These are phyloP conservation scores for Cladosporium velox DNA, from an alignment of 2,329 filamentous ascomycete genomes.

Conservation along the genomic window DNA sequence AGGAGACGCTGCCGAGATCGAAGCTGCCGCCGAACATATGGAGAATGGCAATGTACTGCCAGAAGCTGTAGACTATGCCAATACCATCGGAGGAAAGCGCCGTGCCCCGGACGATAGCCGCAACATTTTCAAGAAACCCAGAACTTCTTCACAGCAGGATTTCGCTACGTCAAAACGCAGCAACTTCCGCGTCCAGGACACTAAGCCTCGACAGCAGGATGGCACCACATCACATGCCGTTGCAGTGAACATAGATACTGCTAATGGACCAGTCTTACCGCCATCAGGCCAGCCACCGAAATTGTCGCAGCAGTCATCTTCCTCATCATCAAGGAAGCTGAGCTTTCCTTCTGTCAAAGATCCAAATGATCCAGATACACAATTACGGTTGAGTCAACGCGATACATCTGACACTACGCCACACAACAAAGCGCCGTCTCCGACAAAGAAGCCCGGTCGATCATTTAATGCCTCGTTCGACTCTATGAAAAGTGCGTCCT, in stretches of 20 bases:
- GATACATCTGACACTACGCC: not conserved
- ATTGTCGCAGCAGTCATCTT: conserved; percentile 34
- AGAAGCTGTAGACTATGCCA: conserved; percentile 17
- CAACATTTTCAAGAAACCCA: not conserved
- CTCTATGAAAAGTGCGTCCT: not conserved
- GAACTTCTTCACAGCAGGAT: not conserved
- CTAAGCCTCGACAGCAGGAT: conserved; percentile 16
- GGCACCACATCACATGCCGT: not conserved
- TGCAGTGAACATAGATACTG: not conserved
- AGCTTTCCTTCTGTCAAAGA: conserved; percentile 78
- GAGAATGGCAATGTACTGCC: conserved; percentile 22
- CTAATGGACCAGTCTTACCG: not conserved
- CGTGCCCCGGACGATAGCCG: not conserved
- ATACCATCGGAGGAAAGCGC: not conserved
- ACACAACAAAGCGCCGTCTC: not conserved
- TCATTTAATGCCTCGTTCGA: conserved; percentile 2
- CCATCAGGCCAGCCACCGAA: conserved; percentile 25
- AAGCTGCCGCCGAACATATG: conserved; percentile 26
- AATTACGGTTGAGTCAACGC: conserved; percentile 65
- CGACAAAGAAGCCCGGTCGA: not conserved
- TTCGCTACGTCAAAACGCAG: conserved; percentile 24
- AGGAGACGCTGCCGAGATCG: conserved; percentile 25
- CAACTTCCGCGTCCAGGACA: conserved; percentile 33
- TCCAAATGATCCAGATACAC: conserved; percentile 64
- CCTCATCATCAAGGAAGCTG: conserved; percentile 52